Evolutionary conservation across 2,329 filamentous ascomycete species (phyloP).

Genomic region (Aspergillus sp.): DNA sequence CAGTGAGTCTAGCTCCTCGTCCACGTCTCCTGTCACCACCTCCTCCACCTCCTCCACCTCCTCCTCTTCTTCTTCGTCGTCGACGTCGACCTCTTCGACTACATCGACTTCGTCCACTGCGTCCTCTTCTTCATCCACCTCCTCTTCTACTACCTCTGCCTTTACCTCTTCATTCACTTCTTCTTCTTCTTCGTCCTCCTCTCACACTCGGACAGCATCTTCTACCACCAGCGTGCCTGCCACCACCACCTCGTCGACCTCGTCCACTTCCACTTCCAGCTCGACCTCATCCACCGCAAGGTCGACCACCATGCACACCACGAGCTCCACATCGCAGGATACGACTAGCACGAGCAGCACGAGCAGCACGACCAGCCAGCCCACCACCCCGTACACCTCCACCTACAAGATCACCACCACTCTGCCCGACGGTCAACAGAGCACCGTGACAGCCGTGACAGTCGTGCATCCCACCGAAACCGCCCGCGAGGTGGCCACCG

Average conservation of each 20-base stretch:
- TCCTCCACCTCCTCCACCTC: background rate
- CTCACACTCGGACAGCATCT: slow-evolving; percentile 10
- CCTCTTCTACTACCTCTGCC: slow-evolving; percentile 12
- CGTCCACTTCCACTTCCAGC: slow-evolving; percentile 16
- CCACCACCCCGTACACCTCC: slow-evolving; percentile 39
- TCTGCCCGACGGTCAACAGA: slow-evolving; percentile 42
- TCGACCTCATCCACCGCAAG: slow-evolving; percentile 16
- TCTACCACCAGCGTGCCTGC: slow-evolving; percentile 12
- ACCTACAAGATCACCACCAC: slow-evolving; percentile 47
- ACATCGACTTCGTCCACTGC: slow-evolving; percentile 3
- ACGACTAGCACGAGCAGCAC: slow-evolving; percentile 15
- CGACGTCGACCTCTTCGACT: background rate
- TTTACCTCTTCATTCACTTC: slow-evolving; percentile 13
- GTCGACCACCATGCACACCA: slow-evolving; percentile 23
- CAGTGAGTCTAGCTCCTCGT: slow-evolving; percentile 11
- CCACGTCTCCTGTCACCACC: slow-evolving; percentile 1
- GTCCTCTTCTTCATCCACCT: background rate
- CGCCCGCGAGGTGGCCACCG: slow-evolving; percentile 24
- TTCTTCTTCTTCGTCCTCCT: slow-evolving; percentile 5
- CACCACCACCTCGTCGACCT: slow-evolving; percentile 12
- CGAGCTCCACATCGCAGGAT: slow-evolving; percentile 20
- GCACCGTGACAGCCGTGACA: slow-evolving; percentile 49
- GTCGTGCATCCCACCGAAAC: slow-evolving; percentile 43
- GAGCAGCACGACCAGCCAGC: background rate
- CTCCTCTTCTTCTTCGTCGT: background rate